A percentile compares a stretch with the other conserved stretches of the same genome.
These are phyloP conservation scores for Solanum sparsipilum DNA, from an alignment of 257 asterid species.

Conservation along the genomic window DNA sequence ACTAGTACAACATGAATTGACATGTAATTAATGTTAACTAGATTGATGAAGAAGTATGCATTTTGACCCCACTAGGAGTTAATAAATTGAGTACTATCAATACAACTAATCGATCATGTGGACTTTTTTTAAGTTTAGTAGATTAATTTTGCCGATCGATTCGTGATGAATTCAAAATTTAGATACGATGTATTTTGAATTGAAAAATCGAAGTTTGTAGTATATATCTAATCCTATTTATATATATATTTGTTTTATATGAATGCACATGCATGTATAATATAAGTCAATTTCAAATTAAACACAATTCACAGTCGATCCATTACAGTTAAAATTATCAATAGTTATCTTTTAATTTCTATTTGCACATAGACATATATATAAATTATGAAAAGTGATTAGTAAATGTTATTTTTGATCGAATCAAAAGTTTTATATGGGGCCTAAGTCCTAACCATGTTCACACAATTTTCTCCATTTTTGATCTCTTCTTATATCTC, in stretches of 20 bases:
- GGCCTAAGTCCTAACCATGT: background rate
- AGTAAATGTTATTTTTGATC: background rate
- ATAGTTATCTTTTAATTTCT: background rate
- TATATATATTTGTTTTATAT: background rate
- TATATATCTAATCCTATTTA: background rate
- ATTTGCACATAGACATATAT: background rate
- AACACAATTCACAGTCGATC: background rate
- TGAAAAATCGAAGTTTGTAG: background rate
- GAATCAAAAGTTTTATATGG: background rate
- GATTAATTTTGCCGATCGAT: background rate
- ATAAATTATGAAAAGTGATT: background rate
- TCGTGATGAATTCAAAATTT: background rate
- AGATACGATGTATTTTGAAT: background rate
- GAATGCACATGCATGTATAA: background rate
- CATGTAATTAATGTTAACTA: background rate
- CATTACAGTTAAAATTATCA: rapidly evolving
- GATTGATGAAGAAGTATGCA: background rate
- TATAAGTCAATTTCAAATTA: background rate
- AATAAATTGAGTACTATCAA: background rate
- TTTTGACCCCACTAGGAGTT: background rate
- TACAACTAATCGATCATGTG: background rate
- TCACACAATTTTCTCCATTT: background rate
- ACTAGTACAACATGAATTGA: background rate
- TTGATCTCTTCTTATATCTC: background rate
- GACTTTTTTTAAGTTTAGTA: background rate